A percentile compares a stretch with the other conserved stretches of the same genome.
Evolutionary conservation across 208 protist species (phyloP).

Genomic region (Naegleria lovaniensis): DNA sequence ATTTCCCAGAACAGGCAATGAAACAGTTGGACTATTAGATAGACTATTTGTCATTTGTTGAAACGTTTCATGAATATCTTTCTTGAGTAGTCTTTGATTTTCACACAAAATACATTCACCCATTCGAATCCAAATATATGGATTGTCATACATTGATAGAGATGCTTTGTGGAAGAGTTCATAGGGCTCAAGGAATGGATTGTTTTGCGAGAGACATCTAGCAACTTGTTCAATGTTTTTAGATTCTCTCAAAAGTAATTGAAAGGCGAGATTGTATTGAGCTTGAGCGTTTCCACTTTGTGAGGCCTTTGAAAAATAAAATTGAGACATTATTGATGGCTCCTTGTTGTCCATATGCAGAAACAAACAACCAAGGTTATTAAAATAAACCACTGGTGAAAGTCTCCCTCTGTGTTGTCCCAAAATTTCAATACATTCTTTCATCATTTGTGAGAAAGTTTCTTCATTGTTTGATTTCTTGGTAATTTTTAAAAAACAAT

Average conservation of each 20-base stretch:
- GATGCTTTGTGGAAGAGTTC: background rate
- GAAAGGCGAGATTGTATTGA: background rate
- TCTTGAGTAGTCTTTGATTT: background rate
- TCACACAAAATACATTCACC: background rate
- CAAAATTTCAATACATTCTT: background rate
- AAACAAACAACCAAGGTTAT: background rate
- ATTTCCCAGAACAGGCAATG: background rate
- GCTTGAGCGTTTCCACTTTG: background rate
- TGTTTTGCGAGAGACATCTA: background rate
- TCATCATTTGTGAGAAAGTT: background rate
- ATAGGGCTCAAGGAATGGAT: background rate
- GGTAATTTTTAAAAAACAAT: background rate
- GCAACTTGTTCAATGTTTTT: background rate
- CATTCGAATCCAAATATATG: background rate
- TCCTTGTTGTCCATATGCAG: background rate
- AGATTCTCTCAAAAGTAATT: background rate
- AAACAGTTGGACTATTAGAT: background rate
- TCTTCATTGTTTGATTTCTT: background rate
- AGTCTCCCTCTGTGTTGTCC: background rate
- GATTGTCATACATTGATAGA: slow-evolving; percentile 9
- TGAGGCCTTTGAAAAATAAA: background rate
- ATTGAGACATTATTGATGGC: background rate
- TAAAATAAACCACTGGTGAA: slow-evolving; percentile 4
- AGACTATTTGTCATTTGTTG: background rate
- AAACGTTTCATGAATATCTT: background rate